Percentiles rank a stretch among this genome's conserved stretches.
These are phyloP conservation scores for Hypoxylon subgilvum DNA, from an alignment of 495 filamentous ascomycete species.

Conservation along the genomic window DNA sequence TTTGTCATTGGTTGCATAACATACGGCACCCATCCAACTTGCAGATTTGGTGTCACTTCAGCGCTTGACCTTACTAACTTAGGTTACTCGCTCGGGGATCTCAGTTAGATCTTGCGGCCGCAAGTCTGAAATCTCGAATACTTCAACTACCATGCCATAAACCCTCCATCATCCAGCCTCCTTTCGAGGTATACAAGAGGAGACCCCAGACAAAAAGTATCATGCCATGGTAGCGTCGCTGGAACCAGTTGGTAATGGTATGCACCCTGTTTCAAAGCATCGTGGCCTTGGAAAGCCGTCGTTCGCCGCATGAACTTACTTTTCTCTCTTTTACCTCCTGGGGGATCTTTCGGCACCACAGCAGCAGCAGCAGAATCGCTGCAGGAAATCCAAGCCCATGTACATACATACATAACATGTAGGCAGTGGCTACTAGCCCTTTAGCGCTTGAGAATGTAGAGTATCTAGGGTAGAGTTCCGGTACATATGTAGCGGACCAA, in stretches of 20 bases:
- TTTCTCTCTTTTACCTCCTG: conserved; percentile 22
- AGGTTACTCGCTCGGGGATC: background rate
- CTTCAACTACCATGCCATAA: background rate
- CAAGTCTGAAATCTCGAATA: conserved; percentile 1
- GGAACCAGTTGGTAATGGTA: conserved; percentile 9
- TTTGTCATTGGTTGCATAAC: conserved; percentile 11
- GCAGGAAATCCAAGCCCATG: conserved; percentile 11
- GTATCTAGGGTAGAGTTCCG: too few species aligned
- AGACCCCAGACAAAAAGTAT: background rate
- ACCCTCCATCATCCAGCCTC: background rate
- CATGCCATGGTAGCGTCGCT: background rate
- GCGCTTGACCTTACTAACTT: conserved; percentile 19
- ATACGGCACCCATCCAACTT: conserved; percentile 15
- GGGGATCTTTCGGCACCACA: conserved; percentile 14
- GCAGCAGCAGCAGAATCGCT: conserved; percentile 13
- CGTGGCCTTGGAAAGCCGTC: conserved; percentile 10
- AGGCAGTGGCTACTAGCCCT: conserved; percentile 4
- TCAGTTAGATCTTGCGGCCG: conserved; percentile 2
- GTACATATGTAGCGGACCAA: background rate
- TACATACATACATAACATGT: too few species aligned
- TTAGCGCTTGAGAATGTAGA: conserved; percentile 10
- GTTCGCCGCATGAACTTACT: conserved; percentile 21
- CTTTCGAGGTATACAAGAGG: background rate
- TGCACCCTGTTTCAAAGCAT: conserved; percentile 12
- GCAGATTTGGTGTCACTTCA: conserved; percentile 25